Base-by-base conservation (phyloP, 2,329 filamentous ascomycete genomes). In the Cyphellophora europaea region DNA sequence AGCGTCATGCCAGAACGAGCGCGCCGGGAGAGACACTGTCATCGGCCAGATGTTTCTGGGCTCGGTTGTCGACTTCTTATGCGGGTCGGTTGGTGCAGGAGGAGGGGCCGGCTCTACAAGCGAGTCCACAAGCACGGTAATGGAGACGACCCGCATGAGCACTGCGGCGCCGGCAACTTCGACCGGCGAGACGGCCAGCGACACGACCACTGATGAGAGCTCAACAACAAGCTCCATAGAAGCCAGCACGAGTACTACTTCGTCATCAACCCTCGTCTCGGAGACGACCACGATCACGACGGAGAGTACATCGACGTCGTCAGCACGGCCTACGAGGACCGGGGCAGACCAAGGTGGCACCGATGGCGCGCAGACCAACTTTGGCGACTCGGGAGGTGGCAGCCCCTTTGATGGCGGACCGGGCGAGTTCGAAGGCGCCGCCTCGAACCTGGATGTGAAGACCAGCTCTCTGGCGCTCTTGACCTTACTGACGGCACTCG, bases 161-260 rank as follows among this genome's bases (percentile, higher is more conserved):
- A 52, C 15, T 61, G 58, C 45, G 55, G 62, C 33, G 50, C 60
- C 27, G 56, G 62, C 29, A 57, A 63, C 38, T 41, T 61, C 18
- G 53, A 57, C 34, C 51, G 52, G 38, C 50, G 62, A 47, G 55
- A 55, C 37, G 56, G 58, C 33, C 48, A 25, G 8, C 8, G 8
- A 25, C 8, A 25, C 21, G 8, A n/a, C n/a, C 8, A 25, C 21
- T 8, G 21, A 25, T 8, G n/a, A 8, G 8, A n/a, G 8, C 8
- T 8, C 8, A 8, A 25, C 8, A 8, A 25, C 21, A n/a, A 25
- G 21, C 21, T 8, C 8, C n/a, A n/a, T n/a, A n/a, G n/a, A n/a
- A n/a, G 21, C 21, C 8, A 8, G 8, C 8, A 8, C 8, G 21
- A 25, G 21, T n/a, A n/a, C n/a, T 8, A 8, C 21, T 8, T 8